phyloP scores from a whole-genome alignment of 129 eudicot species.

The Tagetes erecta region DNA sequence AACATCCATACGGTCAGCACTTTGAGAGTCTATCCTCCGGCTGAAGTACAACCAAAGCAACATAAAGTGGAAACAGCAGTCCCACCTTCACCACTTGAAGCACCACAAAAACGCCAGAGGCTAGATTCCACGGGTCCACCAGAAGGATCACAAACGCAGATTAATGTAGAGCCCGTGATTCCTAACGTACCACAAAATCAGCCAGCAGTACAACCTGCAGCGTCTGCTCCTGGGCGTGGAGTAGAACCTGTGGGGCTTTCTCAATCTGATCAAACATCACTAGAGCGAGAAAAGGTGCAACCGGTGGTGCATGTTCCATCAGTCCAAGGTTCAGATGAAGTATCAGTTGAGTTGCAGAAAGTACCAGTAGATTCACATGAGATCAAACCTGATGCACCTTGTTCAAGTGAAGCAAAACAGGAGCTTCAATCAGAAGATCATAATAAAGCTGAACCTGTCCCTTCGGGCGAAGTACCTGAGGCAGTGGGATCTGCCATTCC shows the following conservation, averaged over 20 bases:
- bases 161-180: constrained; percentile 16
- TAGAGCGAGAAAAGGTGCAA: constrained; percentile 14
- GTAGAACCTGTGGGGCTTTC: constrained; percentile 4
- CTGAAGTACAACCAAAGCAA: constrained; percentile 46
- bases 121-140: constrained; percentile 27
- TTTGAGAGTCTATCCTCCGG: constrained; percentile 57
- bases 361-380: constrained; percentile 13
- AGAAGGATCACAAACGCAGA: constrained; percentile 33
- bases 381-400: constrained; percentile 3
- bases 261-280: constrained; percentile 4
- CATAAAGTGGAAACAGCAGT: constrained; percentile 21
- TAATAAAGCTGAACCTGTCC: constrained; percentile 2
- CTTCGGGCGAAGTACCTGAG: neutral
- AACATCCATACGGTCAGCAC: constrained; percentile 40
- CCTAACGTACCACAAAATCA: constrained; percentile 32
- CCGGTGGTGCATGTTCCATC: constrained; percentile 3
- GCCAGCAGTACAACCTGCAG: constrained; percentile 28
- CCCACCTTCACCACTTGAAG: constrained; percentile 7
- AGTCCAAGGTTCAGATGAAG: constrained; percentile 24
- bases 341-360: constrained; percentile 25
- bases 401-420: constrained; percentile 19
- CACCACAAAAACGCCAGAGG: constrained; percentile 36
- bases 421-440: constrained; percentile 11
- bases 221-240: constrained; percentile 17
- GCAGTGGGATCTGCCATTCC: neutral